These are phyloP conservation scores for Friedmanniomyces endolithicus DNA, from an alignment of 495 filamentous ascomycete species.

Conservation along the genomic window DNA sequence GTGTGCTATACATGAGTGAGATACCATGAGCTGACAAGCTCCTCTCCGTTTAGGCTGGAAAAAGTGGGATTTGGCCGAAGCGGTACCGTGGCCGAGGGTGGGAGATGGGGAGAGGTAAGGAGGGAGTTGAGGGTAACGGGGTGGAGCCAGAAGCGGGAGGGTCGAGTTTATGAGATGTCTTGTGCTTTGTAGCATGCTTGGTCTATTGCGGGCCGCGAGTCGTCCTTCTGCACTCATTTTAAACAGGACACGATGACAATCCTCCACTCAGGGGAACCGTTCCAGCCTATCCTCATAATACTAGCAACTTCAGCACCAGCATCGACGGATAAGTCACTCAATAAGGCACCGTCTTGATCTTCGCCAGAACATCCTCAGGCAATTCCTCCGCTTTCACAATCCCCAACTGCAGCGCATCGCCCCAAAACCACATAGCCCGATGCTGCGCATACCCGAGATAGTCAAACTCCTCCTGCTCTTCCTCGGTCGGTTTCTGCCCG, in stretches of 20 bases:
- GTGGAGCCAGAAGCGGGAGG: not conserved
- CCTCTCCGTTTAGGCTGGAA: conserved; percentile 26
- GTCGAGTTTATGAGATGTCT: not conserved
- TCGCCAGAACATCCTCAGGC: conserved; percentile 44
- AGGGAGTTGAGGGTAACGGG: conserved; percentile 4
- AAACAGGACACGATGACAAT: too few relatives aligned
- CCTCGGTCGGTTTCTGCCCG: conserved; percentile 28
- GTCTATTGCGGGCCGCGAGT: too few relatives aligned
- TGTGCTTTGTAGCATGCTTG: too few relatives aligned
- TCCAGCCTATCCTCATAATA: too few relatives aligned
- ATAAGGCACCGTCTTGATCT: conserved; percentile 51
- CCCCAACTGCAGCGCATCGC: conserved; percentile 64
- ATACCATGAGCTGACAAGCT: too few relatives aligned
- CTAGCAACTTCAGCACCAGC: too few relatives aligned
- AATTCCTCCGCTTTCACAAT: conserved; percentile 61
- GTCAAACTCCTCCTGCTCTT: conserved; percentile 64
- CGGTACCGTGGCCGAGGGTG: conserved; percentile 35
- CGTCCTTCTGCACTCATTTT: too few relatives aligned
- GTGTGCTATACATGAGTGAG: too few relatives aligned
- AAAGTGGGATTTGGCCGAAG: conserved; percentile 45
- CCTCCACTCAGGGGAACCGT: not conserved
- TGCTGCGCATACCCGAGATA: conserved; percentile 87
- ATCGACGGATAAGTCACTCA: conserved; percentile 21
- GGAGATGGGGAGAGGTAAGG: conserved; percentile 23
- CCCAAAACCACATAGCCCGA: conserved; percentile 83